A percentile compares a stretch with the other conserved stretches of the same genome.
Evolutionary conservation across 495 filamentous ascomycete species (phyloP).

Genomic region (Hypoxylon perforatum): DNA sequence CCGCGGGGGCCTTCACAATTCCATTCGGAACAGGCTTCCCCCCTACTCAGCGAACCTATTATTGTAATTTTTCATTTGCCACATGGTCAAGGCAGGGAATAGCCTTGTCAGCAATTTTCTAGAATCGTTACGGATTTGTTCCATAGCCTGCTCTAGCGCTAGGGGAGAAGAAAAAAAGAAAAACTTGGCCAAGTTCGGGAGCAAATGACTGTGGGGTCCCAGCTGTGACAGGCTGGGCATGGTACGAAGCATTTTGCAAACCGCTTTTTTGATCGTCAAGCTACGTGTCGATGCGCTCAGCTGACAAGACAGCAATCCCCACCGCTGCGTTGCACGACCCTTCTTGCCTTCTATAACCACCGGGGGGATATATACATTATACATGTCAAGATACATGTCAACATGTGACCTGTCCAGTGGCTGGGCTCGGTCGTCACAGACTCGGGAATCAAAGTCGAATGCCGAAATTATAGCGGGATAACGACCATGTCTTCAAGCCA

Average conservation of each 20-base stretch:
- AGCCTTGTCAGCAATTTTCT: constrained; percentile 35
- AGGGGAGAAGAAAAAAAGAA: constrained; percentile 17
- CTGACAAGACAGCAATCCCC: constrained; percentile 38
- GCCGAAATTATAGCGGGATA: constrained; percentile 8
- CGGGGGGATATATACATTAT: constrained; percentile 23
- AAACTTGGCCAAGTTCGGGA: constrained; percentile 29
- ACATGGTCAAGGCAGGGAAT: constrained; percentile 40
- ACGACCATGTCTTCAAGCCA: constrained; percentile 19
- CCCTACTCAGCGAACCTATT: constrained; percentile 1
- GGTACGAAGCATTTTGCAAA: constrained; percentile 20
- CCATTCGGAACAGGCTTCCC: constrained; percentile 23
- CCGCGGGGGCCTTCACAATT: constrained; percentile 10
- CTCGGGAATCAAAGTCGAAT: constrained; percentile 7
- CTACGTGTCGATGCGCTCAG: constrained; percentile 40
- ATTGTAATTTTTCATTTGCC: constrained; percentile 39
- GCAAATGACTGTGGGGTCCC: constrained; percentile 27
- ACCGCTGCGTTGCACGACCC: constrained; percentile 30
- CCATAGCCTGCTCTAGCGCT: constrained; percentile 37
- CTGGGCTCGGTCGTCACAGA: constrained; percentile 11
- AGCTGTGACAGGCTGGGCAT: constrained; percentile 32
- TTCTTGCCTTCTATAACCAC: constrained; percentile 12
- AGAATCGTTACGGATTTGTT: constrained; percentile 46
- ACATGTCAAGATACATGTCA: no score
- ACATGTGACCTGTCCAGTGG: constrained; percentile 23
- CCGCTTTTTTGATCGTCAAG: constrained; percentile 40